These are phyloP conservation scores for Cyberlindnera japonica DNA, from an alignment of 805 yeast species.

Conservation along the genomic window DNA sequence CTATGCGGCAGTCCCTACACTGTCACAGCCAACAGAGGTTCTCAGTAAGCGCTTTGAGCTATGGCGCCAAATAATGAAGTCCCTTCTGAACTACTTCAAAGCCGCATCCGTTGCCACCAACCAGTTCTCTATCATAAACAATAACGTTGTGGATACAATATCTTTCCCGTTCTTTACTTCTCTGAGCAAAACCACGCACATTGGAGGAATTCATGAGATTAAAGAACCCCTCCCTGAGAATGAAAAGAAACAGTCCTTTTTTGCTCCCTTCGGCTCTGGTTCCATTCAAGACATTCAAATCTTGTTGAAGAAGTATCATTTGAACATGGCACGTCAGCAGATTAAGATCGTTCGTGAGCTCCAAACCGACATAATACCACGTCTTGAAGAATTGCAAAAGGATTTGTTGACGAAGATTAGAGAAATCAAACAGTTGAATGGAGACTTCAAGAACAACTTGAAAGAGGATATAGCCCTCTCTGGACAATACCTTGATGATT, in stretches of 20 bases:
- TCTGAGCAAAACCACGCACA: constrained; percentile 7
- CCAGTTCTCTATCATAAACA: constrained; percentile 77
- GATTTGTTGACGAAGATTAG: constrained; percentile 79
- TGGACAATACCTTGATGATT: constrained; percentile 51
- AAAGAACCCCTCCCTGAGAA: constrained; percentile 30
- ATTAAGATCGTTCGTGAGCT: constrained; percentile 53
- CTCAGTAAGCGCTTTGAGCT: constrained; percentile 78
- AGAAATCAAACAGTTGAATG: constrained; percentile 75
- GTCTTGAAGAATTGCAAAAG: constrained; percentile 62
- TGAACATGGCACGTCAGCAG: constrained; percentile 56
- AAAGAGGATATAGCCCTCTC: constrained; percentile 66
- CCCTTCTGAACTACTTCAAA: constrained; percentile 68
- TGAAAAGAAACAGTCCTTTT: constrained; percentile 44
- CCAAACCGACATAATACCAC: constrained; percentile 56
- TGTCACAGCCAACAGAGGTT: constrained; percentile 78
- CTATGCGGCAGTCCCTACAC: constrained; percentile 47
- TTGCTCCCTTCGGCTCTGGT: constrained; percentile 65
- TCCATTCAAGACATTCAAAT: constrained; percentile 83
- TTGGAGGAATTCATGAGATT: constrained; percentile 25
- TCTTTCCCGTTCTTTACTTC: constrained; percentile 38
- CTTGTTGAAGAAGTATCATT: constrained; percentile 62
- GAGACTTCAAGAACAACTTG: constrained; percentile 79
- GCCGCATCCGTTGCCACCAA: constrained; percentile 82
- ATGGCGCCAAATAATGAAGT: constrained; percentile 79
- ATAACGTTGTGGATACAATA: constrained; percentile 75